Evolutionary conservation across 306 rosid species (phyloP).

Genomic region (Vigna radiata): DNA sequence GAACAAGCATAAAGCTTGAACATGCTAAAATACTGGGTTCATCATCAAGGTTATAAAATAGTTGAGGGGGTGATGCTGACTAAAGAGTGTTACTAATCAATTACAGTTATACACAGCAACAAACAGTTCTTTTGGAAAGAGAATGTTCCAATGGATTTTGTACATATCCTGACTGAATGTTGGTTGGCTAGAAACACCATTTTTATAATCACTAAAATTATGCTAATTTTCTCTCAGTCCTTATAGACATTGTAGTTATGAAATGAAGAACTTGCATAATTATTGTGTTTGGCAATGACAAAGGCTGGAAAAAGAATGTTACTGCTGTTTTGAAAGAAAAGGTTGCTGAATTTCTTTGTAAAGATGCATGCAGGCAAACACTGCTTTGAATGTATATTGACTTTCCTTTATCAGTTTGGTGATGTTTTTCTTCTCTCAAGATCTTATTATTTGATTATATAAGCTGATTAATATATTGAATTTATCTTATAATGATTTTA

Average conservation of each 20-base stretch:
- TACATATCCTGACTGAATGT: slow-evolving; percentile 51
- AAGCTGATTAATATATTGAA: slow-evolving; percentile 2
- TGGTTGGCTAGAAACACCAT: slow-evolving; percentile 38
- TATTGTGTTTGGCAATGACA: slow-evolving; percentile 20
- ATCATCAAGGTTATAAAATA: background rate
- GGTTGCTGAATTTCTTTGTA: slow-evolving; percentile 45
- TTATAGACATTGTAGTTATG: slow-evolving; percentile 39
- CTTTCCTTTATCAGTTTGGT: background rate
- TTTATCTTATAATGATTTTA: background rate
- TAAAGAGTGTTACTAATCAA: slow-evolving; percentile 35
- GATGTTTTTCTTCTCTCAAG: background rate
- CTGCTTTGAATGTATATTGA: slow-evolving; percentile 32
- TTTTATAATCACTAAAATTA: slow-evolving; percentile 36
- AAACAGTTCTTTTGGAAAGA: slow-evolving; percentile 18
- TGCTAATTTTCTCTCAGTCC: slow-evolving; percentile 38
- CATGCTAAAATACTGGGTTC: slow-evolving; percentile 29
- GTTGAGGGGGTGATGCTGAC: slow-evolving; percentile 40
- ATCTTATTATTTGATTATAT: slow-evolving; percentile 29
- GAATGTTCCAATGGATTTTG: slow-evolving; percentile 39
- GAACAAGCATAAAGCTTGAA: slow-evolving; percentile 48
- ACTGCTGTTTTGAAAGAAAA: slow-evolving; percentile 23
- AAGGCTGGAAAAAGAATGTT: background rate
- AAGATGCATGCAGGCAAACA: slow-evolving; percentile 32
- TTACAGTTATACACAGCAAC: slow-evolving; percentile 40
- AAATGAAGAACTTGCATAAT: slow-evolving; percentile 31